Base-by-base conservation (phyloP, 2,329 filamentous ascomycete genomes). In the Alternaria brassicicola region DNA sequence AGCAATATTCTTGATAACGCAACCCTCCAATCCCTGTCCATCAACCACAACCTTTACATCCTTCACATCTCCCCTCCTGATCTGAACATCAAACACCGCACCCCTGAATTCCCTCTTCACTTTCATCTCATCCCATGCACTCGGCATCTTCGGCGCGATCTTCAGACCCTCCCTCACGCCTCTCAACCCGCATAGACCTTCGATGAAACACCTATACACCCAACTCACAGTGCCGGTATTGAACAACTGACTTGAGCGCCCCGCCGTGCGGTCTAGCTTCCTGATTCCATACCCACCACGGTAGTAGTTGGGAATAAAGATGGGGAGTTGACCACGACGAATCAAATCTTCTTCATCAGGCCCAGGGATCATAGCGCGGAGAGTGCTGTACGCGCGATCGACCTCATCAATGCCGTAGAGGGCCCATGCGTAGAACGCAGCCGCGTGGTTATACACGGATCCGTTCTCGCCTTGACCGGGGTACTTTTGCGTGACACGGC, bases 231-330 rank as follows among this genome's bases (percentile, higher is more conserved):
- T 86, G 3, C 84, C 84, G 2, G 84, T 86, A 69, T 86, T 86
- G 75, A 86, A 86, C 15, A 86, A 69, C 69, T 85, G 84, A 63
- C 82, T 85, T 9, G 83, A 85, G 0, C 84, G 80, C 3, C 84
- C 84, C 4, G 84, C 84, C 0, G 84, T 85, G 42, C 67, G 68
- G 33, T 68, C 62, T 1, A 70, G 47, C 12, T 68, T 54, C 30
- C 61, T 35, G 9, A 68, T 64, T 1, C 68, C 65, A 25, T 65
- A 52, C 3, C 68, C 83, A 74, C 68, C 67, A 21, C 67, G 68
- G 75, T 86, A 86, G 73, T 86, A 86, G 67, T 86, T 86, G 13
- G 84, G 84, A 36, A 86, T 83, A 68, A 83, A 86, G 15, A 85
- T 78, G 0, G 84, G 84, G 42, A 86, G 73, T 73, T 86, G 84